Conservation (phyloP, 2,329 filamentous ascomycete species). For the Cyphellophora attinorum region DNA sequence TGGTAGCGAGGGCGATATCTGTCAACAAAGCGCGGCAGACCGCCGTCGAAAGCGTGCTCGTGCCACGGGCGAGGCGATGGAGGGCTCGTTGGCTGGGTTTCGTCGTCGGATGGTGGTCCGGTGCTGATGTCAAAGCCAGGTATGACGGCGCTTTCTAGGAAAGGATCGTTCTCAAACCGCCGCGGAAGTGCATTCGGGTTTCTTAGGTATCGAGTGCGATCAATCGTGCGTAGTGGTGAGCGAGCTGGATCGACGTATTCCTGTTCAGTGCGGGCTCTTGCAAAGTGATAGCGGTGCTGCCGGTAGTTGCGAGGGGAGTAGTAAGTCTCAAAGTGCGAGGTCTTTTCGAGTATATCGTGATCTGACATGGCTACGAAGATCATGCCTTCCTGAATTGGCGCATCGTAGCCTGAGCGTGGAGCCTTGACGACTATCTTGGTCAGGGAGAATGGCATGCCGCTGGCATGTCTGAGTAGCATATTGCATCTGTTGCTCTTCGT, state of each 20-base stretch:
- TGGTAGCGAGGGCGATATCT: slow-evolving; percentile 14
- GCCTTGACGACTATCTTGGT: slow-evolving; percentile 83
- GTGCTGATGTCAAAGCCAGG: slow-evolving; percentile 13
- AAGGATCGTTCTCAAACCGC: slow-evolving; percentile 5
- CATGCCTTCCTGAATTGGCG: slow-evolving; percentile 83
- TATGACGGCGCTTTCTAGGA: slow-evolving; percentile 6
- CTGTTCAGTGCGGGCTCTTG: slow-evolving; percentile 25
- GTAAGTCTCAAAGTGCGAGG: slow-evolving; percentile 65
- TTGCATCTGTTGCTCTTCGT: slow-evolving; percentile 84
- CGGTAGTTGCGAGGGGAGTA: slow-evolving; percentile 37
- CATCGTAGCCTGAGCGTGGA: slow-evolving; percentile 69
- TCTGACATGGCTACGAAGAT: slow-evolving; percentile 82
- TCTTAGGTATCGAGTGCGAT: slow-evolving; percentile 17
- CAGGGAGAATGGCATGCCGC: slow-evolving; percentile 69
- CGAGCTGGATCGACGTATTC: slow-evolving; percentile 30
- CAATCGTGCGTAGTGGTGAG: slow-evolving; percentile 25
- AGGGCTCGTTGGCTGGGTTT: slow-evolving; percentile 5
- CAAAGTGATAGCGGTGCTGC: slow-evolving; percentile 17
- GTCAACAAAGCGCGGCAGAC: slow-evolving; percentile 11
- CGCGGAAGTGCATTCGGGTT: slow-evolving; percentile 7
- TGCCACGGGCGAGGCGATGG: slow-evolving; percentile 17
- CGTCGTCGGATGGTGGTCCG: slow-evolving; percentile 10
- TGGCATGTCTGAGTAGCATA: slow-evolving; percentile 72
- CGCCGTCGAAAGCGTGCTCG: slow-evolving; percentile 10
- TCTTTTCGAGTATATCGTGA: slow-evolving; percentile 64